phyloP scores from a whole-genome alignment of 208 protist species.

The Leishmania tarentolae region DNA sequence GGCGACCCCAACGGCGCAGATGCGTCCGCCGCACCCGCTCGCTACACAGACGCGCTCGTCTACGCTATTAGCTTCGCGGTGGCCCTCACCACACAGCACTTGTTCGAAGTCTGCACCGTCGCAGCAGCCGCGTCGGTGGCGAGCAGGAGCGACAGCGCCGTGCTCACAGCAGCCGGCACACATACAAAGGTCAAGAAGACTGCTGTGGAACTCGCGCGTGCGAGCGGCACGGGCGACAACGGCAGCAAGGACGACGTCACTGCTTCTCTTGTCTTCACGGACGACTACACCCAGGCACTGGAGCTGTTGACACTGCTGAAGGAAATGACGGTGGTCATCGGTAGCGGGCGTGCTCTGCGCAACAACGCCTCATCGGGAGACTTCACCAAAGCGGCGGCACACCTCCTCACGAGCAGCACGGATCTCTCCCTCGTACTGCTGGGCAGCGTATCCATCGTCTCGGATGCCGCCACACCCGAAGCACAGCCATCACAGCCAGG shows the following conservation, averaged over 20 bases:
- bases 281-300: conserved; percentile 9
- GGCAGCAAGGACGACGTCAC: neutral
- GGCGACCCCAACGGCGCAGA: neutral
- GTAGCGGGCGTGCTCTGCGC: conserved; percentile 25
- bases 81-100: conserved; percentile 59
- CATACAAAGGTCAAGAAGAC: conserved; percentile 9
- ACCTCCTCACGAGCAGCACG: conserved; percentile 37
- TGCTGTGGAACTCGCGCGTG: neutral
- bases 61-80: conserved; percentile 80
- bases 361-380: conserved; percentile 32
- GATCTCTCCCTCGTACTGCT: conserved; percentile 28
- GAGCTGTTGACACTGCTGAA: conserved; percentile 41
- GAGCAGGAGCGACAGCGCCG: neutral
- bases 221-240: neutral
- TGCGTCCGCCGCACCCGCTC: conserved; percentile 15
- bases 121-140: conserved; percentile 1
- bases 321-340: conserved; percentile 34
- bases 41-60: conserved; percentile 68
- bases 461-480: neutral
- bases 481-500: neutral
- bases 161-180: conserved; percentile 2
- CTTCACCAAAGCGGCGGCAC: conserved; percentile 56
- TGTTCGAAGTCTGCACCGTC: conserved; percentile 16
- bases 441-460: neutral
- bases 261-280: conserved; percentile 1